Evolutionary conservation across 148 eudicot genomes (phyloP).

Genomic region (Diospyros kaki): DNA sequence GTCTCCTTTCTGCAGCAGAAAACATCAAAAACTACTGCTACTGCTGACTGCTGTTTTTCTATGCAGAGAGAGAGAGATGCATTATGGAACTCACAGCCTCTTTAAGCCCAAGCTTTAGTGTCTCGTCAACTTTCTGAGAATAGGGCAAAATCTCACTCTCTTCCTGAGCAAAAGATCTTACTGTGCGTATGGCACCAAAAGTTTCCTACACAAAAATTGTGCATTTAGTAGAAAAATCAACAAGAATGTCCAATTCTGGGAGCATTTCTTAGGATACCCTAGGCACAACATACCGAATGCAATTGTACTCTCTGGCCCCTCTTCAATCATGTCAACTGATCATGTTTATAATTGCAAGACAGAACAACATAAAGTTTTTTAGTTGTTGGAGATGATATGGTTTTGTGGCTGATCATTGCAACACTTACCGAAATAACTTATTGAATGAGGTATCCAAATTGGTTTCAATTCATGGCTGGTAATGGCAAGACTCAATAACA

Average conservation of each 20-base stretch:
- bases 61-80: slow-evolving; percentile 1
- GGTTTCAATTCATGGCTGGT: not conserved
- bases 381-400: no score
- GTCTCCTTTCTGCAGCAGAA: slow-evolving; percentile 56
- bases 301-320: no score
- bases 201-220: slow-evolving; percentile 49
- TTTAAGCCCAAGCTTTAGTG: slow-evolving; percentile 71
- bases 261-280: no score
- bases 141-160: slow-evolving; percentile 53
- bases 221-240: slow-evolving; percentile 4
- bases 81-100: slow-evolving; percentile 61
- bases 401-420: no score
- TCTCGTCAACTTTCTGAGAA: slow-evolving; percentile 85
- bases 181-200: slow-evolving; percentile 89
- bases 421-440: no score
- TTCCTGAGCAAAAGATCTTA: slow-evolving; percentile 94
- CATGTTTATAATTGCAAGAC: no score
- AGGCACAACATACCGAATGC: no score
- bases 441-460: no score
- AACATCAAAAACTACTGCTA: not conserved
- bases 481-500: not conserved
- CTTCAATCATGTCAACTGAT: no score
- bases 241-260: no score
- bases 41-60: not conserved
- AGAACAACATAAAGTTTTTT: no score